These are phyloP conservation scores for Schizonepeta tenuifolia DNA, from an alignment of 257 asterid genomes.

Conservation along the genomic window DNA sequence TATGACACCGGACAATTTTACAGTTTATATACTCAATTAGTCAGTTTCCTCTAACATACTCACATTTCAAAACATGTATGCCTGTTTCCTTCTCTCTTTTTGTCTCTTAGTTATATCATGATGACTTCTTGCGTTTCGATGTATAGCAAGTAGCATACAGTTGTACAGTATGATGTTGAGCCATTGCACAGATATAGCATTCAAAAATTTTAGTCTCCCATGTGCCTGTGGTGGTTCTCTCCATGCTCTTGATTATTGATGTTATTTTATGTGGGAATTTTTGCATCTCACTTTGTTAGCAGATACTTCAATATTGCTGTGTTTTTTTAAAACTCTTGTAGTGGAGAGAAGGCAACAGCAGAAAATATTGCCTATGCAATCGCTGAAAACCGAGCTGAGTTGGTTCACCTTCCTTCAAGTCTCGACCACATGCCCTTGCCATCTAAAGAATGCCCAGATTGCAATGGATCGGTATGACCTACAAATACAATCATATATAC, in stretches of 20 bases:
- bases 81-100: constrained; percentile 22
- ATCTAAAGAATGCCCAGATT: constrained; percentile 83
- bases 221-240: constrained; percentile 9
- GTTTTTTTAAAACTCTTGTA: constrained; percentile 35
- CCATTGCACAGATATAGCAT: constrained; percentile 5
- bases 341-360: constrained; percentile 98
- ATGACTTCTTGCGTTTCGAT: constrained; percentile 9
- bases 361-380: constrained; percentile 89
- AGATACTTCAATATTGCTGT: constrained; percentile 28
- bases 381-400: constrained; percentile 88
- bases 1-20: not conserved
- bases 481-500: constrained; percentile 18
- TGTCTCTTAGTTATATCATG: constrained; percentile 21
- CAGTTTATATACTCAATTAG: constrained; percentile 3
- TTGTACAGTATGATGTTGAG: not conserved
- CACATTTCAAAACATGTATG: not conserved
- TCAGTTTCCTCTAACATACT: constrained; percentile 16
- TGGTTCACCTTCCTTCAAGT: constrained; percentile 89
- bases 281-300: constrained; percentile 11
- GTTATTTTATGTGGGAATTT: not conserved
- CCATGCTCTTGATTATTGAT: constrained; percentile 7
- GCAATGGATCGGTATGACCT: constrained; percentile 88
- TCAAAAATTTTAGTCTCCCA: not conserved
- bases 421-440: constrained; percentile 79
- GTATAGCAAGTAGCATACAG: constrained; percentile 3